Evolutionary conservation across 495 filamentous ascomycete genomes (phyloP).

Genomic region (Cercophora samala): DNA sequence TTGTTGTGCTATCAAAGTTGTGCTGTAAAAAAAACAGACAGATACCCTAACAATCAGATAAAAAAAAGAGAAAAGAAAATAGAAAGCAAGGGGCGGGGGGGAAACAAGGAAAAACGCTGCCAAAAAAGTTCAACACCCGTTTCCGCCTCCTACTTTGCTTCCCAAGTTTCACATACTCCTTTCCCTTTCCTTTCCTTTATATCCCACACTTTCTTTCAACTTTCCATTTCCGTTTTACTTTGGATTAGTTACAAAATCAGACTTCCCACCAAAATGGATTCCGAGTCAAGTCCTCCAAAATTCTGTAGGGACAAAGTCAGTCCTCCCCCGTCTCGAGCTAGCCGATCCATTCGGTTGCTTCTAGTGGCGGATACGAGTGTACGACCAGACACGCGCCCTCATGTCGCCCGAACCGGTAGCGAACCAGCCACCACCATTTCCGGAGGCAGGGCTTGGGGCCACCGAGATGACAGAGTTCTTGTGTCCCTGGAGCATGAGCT

Average conservation of each 20-base stretch:
- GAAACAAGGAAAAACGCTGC: not conserved
- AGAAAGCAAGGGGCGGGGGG: not conserved
- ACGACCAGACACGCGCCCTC: constrained; percentile 87
- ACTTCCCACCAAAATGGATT: too few relatives aligned
- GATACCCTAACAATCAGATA: not conserved
- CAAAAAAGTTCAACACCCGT: not conserved
- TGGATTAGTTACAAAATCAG: not conserved
- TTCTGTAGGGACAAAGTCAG: not conserved
- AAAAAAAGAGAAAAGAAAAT: not conserved
- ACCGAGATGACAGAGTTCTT: constrained; percentile 93
- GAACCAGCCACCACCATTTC: constrained; percentile 72
- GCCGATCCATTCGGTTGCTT: not conserved
- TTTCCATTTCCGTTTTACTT: not conserved
- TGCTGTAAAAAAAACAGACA: not conserved
- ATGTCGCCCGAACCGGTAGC: constrained; percentile 89
- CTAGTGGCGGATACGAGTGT: constrained; percentile 33
- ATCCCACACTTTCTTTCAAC: not conserved
- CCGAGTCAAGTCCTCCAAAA: not conserved
- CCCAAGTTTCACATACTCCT: not conserved
- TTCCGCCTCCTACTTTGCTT: not conserved
- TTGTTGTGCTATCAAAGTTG: not conserved
- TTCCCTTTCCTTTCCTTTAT: constrained; percentile 6
- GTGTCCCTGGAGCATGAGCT: constrained; percentile 90
- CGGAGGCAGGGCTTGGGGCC: constrained; percentile 79
- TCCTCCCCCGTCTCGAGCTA: not conserved